A percentile compares a stretch with the other conserved stretches of the same genome.
These are phyloP conservation scores for Saccharomyces hybrid DNA, from an alignment of 1,139 yeast species.

Conservation along the genomic window DNA sequence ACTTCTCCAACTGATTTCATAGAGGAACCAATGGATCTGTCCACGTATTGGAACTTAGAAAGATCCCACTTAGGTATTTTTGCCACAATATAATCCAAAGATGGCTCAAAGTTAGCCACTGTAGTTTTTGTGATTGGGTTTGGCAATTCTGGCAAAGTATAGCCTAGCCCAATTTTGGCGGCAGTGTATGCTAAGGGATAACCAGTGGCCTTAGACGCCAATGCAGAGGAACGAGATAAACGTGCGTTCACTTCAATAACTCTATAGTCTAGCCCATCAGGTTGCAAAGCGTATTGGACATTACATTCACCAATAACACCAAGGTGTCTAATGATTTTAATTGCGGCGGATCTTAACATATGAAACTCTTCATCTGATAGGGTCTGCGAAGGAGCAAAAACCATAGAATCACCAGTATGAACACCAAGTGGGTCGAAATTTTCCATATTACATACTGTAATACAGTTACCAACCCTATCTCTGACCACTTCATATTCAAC, in stretches of 20 bases:
- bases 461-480: conserved; percentile 93
- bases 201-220: conserved; percentile 98
- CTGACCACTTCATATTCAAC: conserved; percentile 98
- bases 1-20: conserved; percentile 99
- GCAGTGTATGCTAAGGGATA: conserved; percentile 98
- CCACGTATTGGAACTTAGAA: conserved; percentile 89
- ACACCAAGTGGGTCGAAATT: conserved; percentile 97
- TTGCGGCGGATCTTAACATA: conserved; percentile 96
- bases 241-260: conserved; percentile 98
- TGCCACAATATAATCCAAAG: conserved; percentile 91
- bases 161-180: conserved; percentile 92
- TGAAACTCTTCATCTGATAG: conserved; percentile 94
- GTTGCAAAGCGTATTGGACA: conserved; percentile 93
- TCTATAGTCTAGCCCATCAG: conserved; percentile 90
- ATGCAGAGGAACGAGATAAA: conserved; percentile 92
- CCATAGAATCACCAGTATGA: conserved; percentile 98
- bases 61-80: conserved; percentile 99
- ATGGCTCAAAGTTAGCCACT: conserved; percentile 94
- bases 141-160: conserved; percentile 89
- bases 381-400: conserved; percentile 97
- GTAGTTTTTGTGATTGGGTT: conserved; percentile 96
- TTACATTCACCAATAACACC: conserved; percentile 99
- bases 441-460: conserved; percentile 98
- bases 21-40: conserved; percentile 86
- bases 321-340: conserved; percentile 91